Conservation (phyloP, 768 basidiomycete genomes). For the Lactifluus subvellereus region DNA sequence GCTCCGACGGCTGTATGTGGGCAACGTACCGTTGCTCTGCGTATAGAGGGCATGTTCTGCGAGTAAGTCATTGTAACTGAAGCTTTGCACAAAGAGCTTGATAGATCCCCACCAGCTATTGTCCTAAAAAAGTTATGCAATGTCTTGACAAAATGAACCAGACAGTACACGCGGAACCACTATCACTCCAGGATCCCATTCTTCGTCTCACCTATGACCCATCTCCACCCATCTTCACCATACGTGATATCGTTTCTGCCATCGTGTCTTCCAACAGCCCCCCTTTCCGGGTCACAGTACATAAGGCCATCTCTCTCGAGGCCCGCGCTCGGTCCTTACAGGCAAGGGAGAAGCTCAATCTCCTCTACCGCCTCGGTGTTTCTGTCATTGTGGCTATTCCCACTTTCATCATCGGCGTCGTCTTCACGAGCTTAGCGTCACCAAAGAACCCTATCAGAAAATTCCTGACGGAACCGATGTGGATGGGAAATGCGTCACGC, state of each 20-base stretch:
- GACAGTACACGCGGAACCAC: conserved; percentile 38
- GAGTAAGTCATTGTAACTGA: conserved; percentile 35
- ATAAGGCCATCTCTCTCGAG: conserved; percentile 53
- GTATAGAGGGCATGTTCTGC: conserved; percentile 61
- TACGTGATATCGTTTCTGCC: conserved; percentile 53
- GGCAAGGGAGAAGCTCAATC: conserved; percentile 45
- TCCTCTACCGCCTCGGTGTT: conserved; percentile 52
- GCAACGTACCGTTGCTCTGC: conserved; percentile 45
- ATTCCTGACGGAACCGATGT: conserved; percentile 54
- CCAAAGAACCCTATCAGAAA: conserved; percentile 38
- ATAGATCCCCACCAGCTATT: conserved; percentile 38
- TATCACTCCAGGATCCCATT: conserved; percentile 39
- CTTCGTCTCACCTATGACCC: conserved; percentile 48
- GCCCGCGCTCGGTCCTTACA: conserved; percentile 54
- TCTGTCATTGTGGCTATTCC: conserved; percentile 63
- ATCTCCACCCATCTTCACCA: conserved; percentile 48
- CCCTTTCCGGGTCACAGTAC: conserved; percentile 40
- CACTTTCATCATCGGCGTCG: conserved; percentile 70
- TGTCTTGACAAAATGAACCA: conserved; percentile 37
- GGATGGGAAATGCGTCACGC: conserved; percentile 58
- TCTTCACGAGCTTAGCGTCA: conserved; percentile 66
- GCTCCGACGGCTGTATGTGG: conserved; percentile 37
- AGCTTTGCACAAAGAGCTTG: background rate
- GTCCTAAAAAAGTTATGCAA: conserved; percentile 45
- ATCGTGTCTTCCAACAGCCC: conserved; percentile 39